Evolutionary conservation across 2,329 filamentous ascomycete species (phyloP).

Genomic region (Aureobasidium leucospermi): DNA sequence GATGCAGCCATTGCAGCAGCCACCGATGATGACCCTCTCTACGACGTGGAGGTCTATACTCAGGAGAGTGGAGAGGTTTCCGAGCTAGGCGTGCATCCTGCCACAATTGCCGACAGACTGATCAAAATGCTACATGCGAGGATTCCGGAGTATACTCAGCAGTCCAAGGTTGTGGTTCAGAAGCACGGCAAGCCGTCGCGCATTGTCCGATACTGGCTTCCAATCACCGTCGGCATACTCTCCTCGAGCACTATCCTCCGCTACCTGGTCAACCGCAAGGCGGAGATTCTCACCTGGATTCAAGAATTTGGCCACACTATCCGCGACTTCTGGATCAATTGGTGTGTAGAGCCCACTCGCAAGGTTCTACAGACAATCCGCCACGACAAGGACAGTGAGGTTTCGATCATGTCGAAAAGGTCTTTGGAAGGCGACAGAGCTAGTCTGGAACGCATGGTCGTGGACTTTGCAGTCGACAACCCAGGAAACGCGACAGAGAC

Average conservation of each 20-base stretch:
- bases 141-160: slow-evolving; percentile 58
- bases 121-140: slow-evolving; percentile 60
- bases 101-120: slow-evolving; percentile 59
- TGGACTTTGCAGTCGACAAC: slow-evolving; percentile 86
- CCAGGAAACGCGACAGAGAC: slow-evolving; percentile 52
- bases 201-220: slow-evolving; percentile 83
- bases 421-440: slow-evolving; percentile 85
- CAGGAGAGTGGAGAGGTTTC: slow-evolving; percentile 24
- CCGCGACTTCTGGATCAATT: slow-evolving; percentile 91
- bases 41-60: slow-evolving; percentile 33
- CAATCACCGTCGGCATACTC: slow-evolving; percentile 60
- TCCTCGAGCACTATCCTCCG: slow-evolving; percentile 83
- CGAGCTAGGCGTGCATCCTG: slow-evolving; percentile 28
- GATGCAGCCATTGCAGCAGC: slow-evolving; percentile 50
- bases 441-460: slow-evolving; percentile 93
- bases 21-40: slow-evolving; percentile 45
- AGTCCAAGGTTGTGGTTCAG: slow-evolving; percentile 49
- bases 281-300: slow-evolving; percentile 74
- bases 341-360: slow-evolving; percentile 79
- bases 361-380: slow-evolving; percentile 87
- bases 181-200: slow-evolving; percentile 68
- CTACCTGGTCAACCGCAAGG: slow-evolving; percentile 64
- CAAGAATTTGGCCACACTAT: slow-evolving; percentile 69
- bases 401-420: slow-evolving; percentile 92
- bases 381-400: slow-evolving; percentile 85